Percentiles rank a stretch among this genome's conserved stretches.
Conservation (phyloP, 176 grass and related monocot species). For the Echinochloa phyllopogon region DNA sequence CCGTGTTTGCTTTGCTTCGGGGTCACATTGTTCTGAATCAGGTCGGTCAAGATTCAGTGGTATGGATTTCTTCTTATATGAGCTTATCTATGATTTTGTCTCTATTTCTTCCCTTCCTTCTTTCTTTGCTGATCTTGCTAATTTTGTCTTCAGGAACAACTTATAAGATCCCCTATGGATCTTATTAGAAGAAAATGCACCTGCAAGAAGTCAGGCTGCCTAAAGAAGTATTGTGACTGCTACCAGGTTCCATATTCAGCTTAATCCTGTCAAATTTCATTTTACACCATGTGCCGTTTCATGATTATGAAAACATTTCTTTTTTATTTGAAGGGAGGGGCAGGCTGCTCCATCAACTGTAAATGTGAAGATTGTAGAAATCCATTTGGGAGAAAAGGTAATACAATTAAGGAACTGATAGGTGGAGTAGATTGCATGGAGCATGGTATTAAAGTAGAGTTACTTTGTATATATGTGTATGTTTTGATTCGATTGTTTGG, state of each 20-base stretch:
- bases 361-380: slow-evolving; percentile 73
- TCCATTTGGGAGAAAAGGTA: slow-evolving; percentile 68
- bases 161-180: slow-evolving; percentile 52
- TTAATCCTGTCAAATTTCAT: slow-evolving; percentile 10
- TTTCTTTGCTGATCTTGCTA: neutral
- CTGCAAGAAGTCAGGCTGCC: slow-evolving; percentile 68
- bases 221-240: slow-evolving; percentile 76
- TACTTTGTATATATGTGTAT: neutral
- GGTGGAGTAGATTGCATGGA: neutral
- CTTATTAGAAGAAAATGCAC: slow-evolving; percentile 62
- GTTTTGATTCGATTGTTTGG: neutral
- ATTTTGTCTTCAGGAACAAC: slow-evolving; percentile 45
- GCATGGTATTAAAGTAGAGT: neutral
- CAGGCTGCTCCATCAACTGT: slow-evolving; percentile 68
- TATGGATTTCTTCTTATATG: slow-evolving; percentile 46
- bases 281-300: neutral
- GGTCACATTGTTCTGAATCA: slow-evolving; percentile 57
- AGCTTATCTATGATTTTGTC: neutral
- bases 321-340: slow-evolving; percentile 53
- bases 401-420: slow-evolving; percentile 1
- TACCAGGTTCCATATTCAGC: slow-evolving; percentile 53
- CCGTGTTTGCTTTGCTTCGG: slow-evolving; percentile 64
- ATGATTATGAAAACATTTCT: slow-evolving; percentile 22
- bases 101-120: neutral
- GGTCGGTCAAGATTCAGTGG: slow-evolving; percentile 43